Evolutionary conservation across 768 basidiomycete species (phyloP).

Genomic region (Collybia sordida): DNA sequence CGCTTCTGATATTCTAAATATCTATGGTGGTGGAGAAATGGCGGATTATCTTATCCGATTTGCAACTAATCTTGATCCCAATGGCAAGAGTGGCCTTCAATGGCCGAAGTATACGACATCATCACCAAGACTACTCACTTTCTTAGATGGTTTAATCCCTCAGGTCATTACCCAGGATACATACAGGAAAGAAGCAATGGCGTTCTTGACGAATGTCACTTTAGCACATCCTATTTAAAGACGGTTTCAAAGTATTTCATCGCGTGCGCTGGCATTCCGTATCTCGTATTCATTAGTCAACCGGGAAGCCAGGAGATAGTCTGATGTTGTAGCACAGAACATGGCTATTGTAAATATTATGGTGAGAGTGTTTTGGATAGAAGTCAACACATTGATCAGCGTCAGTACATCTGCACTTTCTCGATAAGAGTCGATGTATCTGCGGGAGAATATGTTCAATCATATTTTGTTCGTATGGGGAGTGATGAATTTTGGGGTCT

Average conservation of each 20-base stretch:
- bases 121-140: conserved; percentile 36
- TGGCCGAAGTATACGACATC: conserved; percentile 45
- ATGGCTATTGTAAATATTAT: too few species aligned
- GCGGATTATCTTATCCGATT: conserved; percentile 48
- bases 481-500: too few species aligned
- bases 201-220: conserved; percentile 30
- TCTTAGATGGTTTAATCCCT: conserved; percentile 32
- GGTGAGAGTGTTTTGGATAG: too few species aligned
- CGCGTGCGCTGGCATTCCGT: conserved; percentile 9
- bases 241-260: conserved; percentile 1
- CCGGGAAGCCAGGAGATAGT: too few species aligned
- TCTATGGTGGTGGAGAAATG: conserved; percentile 42
- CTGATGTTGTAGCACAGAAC: too few species aligned
- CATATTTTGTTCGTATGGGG: too few species aligned
- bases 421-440: too few species aligned
- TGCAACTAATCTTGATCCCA: conserved; percentile 41
- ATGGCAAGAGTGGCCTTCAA: conserved; percentile 30
- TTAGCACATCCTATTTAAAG: conserved; percentile 29
- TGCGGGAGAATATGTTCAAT: too few species aligned
- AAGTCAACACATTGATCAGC: too few species aligned
- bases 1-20: conserved; percentile 37
- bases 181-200: conserved; percentile 38
- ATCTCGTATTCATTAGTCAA: background rate
- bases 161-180: conserved; percentile 41
- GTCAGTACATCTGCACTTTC: too few species aligned